Evolutionary conservation across 345 rosid species (phyloP), one percentile per base, ranked within the genome.

Genomic region (Eucalyptus melliodora): DNA sequence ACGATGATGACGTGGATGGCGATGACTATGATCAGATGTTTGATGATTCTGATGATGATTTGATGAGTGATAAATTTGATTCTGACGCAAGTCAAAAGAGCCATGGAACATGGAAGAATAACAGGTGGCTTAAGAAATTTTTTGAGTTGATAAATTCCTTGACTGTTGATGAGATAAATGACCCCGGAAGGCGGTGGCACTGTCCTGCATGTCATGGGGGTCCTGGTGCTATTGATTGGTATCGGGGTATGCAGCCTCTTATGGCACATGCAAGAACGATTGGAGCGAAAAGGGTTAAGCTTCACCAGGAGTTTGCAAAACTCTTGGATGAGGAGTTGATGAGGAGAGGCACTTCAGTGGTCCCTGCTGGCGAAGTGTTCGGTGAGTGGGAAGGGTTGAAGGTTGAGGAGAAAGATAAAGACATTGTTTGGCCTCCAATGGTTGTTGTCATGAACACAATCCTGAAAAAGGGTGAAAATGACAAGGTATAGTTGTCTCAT

Each of bases 191-290:
- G 93, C 95, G 92, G 94, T 98, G 99, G 99, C 99, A 98, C 92
- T 97, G 99, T 89, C 98, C 99, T 24, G 99, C 99, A 85, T 98
- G 99, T 91, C 98, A 93, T 87, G 93, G 93, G 69, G 99, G 99
- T 88, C 99, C 99, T 34, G 99, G 99, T 89, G 92, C 99, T 44
- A 97, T 97, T 87, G 99, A 98, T 90, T 96, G 99, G 99, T 97
- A 95, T 89, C 93, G 92, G 42, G 96, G 97, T 77, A 92, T 96
- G 91, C 97, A 96, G 92, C 99, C 99, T 16, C 93, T 98, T 87
- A 69, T 94, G 60, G 92, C 97, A 44, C 99, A 98, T 92, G 99
- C 99, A 37, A 96, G 96, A 92, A 97, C 99, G 16, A 95, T 95
- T 40, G 97, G 99, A 69, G 51, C 97, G 14, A 94, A 94, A 86